Percentiles rank a stretch among this genome's conserved stretches.
phyloP scores from a whole-genome alignment of 257 asterid genomes.

The Agastache rugosa region DNA sequence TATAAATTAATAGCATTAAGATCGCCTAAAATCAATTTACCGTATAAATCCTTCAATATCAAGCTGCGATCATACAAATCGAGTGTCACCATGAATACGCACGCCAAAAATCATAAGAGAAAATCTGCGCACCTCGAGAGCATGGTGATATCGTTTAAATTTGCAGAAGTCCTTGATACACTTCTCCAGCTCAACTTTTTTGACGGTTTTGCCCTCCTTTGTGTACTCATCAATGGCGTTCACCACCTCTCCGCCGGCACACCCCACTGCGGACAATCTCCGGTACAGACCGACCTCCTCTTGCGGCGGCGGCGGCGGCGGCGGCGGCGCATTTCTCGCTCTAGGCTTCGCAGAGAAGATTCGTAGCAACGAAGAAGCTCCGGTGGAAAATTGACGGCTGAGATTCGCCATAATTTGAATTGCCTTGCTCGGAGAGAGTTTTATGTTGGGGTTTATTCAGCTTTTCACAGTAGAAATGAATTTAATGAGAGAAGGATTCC shows the following conservation, averaged over 20 bases:
- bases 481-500: too few relatives aligned
- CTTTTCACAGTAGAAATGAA: not conserved
- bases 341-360: conserved; percentile 42
- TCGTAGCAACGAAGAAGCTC: conserved; percentile 40
- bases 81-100: not conserved
- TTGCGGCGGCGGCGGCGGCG: conserved; percentile 21
- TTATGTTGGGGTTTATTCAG: conserved; percentile 36
- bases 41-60: not conserved
- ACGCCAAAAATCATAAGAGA: not conserved
- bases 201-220: conserved; percentile 55
- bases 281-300: conserved; percentile 47
- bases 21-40: not conserved
- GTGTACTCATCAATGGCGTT: conserved; percentile 56
- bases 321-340: not conserved
- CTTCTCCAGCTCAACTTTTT: conserved; percentile 47
- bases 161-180: conserved; percentile 65
- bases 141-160: conserved; percentile 55
- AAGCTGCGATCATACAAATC: not conserved
- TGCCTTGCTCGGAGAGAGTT: conserved; percentile 24
- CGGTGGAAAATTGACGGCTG: conserved; percentile 36
- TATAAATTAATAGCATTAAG: not conserved
- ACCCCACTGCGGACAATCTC: conserved; percentile 65
- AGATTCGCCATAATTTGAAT: conserved; percentile 26
- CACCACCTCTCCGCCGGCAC: conserved; percentile 48
- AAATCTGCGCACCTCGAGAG: conserved; percentile 67